Evolutionary conservation across 1,139 yeast genomes (phyloP).

Genomic region (Sugiyamaella japonica): DNA sequence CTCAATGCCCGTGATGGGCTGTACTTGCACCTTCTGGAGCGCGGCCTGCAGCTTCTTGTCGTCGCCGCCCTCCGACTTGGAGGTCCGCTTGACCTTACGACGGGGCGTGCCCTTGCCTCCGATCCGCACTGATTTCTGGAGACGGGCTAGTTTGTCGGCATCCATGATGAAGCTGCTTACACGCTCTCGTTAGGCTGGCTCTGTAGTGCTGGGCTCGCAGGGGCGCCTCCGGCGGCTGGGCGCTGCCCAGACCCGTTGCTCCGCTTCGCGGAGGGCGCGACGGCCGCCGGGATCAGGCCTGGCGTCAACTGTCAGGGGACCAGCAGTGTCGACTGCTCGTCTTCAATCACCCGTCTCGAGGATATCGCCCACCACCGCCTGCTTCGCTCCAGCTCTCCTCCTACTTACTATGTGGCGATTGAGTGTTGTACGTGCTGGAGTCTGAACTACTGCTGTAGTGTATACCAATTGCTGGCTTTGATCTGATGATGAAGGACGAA

Average conservation of each 20-base stretch:
- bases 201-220: not conserved
- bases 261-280: not conserved
- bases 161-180: conserved; percentile 33
- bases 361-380: too few relatives aligned
- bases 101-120: conserved; percentile 53
- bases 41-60: conserved; percentile 91
- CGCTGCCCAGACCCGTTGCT: conserved; percentile 9
- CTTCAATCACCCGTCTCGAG: too few relatives aligned
- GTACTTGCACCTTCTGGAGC: conserved; percentile 85
- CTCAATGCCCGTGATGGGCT: conserved; percentile 84
- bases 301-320: too few relatives aligned
- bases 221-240: conserved; percentile 2
- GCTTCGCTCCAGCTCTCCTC: not conserved
- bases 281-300: not conserved
- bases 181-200: not conserved
- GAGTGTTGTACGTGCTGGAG: not conserved
- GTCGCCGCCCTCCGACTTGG: conserved; percentile 67
- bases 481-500: conserved; percentile 4
- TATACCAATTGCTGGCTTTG: conserved; percentile 5
- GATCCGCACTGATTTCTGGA: conserved; percentile 45
- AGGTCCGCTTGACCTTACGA: conserved; percentile 78
- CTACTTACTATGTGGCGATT: not conserved
- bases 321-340: too few relatives aligned
- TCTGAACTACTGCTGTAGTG: not conserved
- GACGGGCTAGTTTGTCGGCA: conserved; percentile 43